A percentile compares a stretch with the other conserved stretches of the same genome.
These are phyloP conservation scores for Cyberlindnera amylophila DNA, from an alignment of 805 yeast genomes.

Conservation along the genomic window DNA sequence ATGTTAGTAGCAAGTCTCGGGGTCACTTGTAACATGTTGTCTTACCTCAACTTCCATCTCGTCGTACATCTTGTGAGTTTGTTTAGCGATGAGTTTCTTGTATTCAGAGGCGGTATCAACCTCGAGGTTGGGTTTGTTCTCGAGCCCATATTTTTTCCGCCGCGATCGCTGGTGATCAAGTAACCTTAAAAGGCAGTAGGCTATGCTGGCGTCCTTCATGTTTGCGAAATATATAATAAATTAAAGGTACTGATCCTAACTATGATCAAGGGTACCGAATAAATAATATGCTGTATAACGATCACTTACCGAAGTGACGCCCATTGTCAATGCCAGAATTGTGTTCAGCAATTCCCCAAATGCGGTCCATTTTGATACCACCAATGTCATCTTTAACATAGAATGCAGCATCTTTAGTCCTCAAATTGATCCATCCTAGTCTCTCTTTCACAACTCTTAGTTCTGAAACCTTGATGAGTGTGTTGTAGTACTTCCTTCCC, in stretches of 20 bases:
- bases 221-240: too few species aligned
- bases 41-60: constrained; percentile 24
- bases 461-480: constrained; percentile 48
- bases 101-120: too few species aligned
- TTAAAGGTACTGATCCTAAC: too few species aligned
- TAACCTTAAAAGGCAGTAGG: too few species aligned
- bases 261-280: too few species aligned
- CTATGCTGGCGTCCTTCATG: too few species aligned
- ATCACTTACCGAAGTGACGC: constrained; percentile 7
- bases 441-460: constrained; percentile 39
- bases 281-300: neutral
- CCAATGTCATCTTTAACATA: constrained; percentile 73
- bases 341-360: constrained; percentile 78
- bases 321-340: constrained; percentile 28
- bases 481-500: constrained; percentile 64
- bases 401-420: constrained; percentile 35
- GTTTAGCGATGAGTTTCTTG: too few species aligned
- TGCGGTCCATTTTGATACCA: constrained; percentile 77
- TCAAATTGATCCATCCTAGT: constrained; percentile 48
- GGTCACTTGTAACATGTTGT: neutral
- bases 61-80: constrained; percentile 3
- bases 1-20: neutral
- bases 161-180: too few species aligned
- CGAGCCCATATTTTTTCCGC: too few species aligned
- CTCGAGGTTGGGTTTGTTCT: too few species aligned